Base-by-base conservation (phyloP, 2,329 filamentous ascomycete genomes). In the Colletotrichum aenigma region DNA sequence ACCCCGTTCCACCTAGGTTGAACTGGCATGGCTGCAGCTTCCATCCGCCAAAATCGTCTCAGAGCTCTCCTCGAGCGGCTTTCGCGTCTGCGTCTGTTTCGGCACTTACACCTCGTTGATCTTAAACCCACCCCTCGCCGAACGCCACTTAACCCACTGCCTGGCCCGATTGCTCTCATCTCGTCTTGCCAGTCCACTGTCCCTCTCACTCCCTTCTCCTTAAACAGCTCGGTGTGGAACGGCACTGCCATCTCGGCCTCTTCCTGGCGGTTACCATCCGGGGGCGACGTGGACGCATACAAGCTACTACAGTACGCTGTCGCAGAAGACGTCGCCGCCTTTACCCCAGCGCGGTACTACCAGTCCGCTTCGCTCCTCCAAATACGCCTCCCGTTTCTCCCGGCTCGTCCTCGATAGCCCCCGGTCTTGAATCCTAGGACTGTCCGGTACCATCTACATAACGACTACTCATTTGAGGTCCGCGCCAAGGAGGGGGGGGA, bases 121-220 rank as follows among this genome's bases (percentile, higher is more conserved):
- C 61, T 52, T 75, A 73, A 73, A 26, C 28, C 13, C 70, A 75
- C 73, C 18, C 69, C 73, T 73, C 34, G 4, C 38, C 13, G 43
- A 65, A 75, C 73, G 73, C 73, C 73, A 75, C 73, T 75, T 68
- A 69, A 75, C 64, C 73, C 64, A 69, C 65, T 62, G 43, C 48
- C 70, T 68, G 34, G 64, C 43, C 69, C 64, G 34, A 70, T 48
- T 58, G 56, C 68, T 68, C 58, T 43, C 64, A 48, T 58, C 58
- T 60, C 48, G 48, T 58, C 73, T 75, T 65, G 64, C 62, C 43
- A 64, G 56, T 73, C 56, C 18, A 28, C 38, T 28, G 38, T 60
- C 64, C 28, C 30, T 61, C 61, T 71, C 43, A 34, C 67, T 70
- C 62, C 58, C 32, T 66, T 68, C 58, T 70, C 66, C 64, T 64